phyloP scores from a whole-genome alignment of 306 rosid genomes.

The Gleditsia sinensis region DNA sequence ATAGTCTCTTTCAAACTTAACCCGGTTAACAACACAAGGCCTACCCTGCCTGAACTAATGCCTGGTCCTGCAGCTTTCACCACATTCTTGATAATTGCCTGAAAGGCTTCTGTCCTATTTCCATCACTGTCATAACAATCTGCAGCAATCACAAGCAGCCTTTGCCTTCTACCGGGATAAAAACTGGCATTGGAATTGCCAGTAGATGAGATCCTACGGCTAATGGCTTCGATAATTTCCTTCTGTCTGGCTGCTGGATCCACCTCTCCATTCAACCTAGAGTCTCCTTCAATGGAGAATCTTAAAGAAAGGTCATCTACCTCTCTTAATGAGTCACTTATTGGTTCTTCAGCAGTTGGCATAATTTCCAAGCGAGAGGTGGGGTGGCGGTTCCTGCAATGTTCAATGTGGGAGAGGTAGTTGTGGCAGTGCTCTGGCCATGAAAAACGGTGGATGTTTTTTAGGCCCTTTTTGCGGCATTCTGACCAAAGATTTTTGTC shows the following conservation, averaged over 20 bases:
- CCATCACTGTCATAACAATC: constrained; percentile 67
- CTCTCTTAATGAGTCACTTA: constrained; percentile 75
- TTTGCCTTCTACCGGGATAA: constrained; percentile 70
- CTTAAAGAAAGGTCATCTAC: constrained; percentile 76
- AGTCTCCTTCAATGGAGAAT: constrained; percentile 71
- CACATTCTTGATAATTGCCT: constrained; percentile 43
- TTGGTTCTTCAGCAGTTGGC: constrained; percentile 70
- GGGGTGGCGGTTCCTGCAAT: constrained; percentile 60
- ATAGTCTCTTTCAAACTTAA: constrained; percentile 61
- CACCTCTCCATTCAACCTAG: constrained; percentile 50
- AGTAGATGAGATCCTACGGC: constrained; percentile 47
- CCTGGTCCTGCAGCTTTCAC: constrained; percentile 48
- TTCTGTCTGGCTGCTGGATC: constrained; percentile 67
- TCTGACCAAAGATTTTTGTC: constrained; percentile 78
- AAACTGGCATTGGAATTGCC: constrained; percentile 45
- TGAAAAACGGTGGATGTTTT: constrained; percentile 77
- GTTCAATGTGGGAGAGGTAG: constrained; percentile 79
- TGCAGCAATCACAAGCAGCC: constrained; percentile 62
- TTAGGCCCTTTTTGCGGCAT: constrained; percentile 78
- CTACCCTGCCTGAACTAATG: constrained; percentile 51
- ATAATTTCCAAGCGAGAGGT: constrained; percentile 62
- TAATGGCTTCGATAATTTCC: constrained; percentile 74
- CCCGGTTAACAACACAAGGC: constrained; percentile 64
- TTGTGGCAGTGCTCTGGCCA: constrained; percentile 87
- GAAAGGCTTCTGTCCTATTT: constrained; percentile 45